A percentile compares a stretch with the other conserved stretches of the same genome.
Conservation (phyloP, 2,329 filamentous ascomycete species). For the Ophiognomonia clavigignenti-juglandacearum region DNA sequence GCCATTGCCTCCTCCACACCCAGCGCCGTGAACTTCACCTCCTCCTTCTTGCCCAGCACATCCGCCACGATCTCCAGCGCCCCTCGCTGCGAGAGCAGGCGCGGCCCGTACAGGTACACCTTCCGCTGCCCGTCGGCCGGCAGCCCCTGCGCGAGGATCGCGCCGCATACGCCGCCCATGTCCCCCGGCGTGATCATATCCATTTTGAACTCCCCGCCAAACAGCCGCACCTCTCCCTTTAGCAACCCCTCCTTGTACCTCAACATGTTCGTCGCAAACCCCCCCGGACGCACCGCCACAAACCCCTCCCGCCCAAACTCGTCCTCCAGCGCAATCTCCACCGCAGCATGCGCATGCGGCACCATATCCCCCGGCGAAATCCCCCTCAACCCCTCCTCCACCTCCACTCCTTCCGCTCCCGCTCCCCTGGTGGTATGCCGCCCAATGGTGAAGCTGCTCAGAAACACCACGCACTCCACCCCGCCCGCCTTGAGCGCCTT, state of each 20-base stretch:
- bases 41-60: constrained; percentile 27
- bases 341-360: constrained; percentile 35
- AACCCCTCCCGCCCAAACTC: constrained; percentile 32
- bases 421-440: too few species aligned
- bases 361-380: constrained; percentile 29
- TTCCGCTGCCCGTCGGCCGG: constrained; percentile 22
- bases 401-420: too few species aligned
- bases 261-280: constrained; percentile 38
- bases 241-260: constrained; percentile 24
- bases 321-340: constrained; percentile 37
- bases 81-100: constrained; percentile 27
- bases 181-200: constrained; percentile 38
- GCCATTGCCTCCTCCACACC: constrained; percentile 5
- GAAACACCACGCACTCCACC: constrained; percentile 36
- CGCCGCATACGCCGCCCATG: constrained; percentile 39
- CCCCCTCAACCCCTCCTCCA: constrained; percentile 20
- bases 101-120: constrained; percentile 32
- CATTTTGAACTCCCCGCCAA: constrained; percentile 23
- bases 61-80: constrained; percentile 24
- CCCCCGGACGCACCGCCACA: constrained; percentile 35
- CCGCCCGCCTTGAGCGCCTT: constrained; percentile 39
- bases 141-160: constrained; percentile 29
- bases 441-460: constrained; percentile 36
- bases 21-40: constrained; percentile 16
- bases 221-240: constrained; percentile 29